These are phyloP conservation scores for Picea glauca DNA, from an alignment of 75 land plant genomes.

Conservation along the genomic window DNA sequence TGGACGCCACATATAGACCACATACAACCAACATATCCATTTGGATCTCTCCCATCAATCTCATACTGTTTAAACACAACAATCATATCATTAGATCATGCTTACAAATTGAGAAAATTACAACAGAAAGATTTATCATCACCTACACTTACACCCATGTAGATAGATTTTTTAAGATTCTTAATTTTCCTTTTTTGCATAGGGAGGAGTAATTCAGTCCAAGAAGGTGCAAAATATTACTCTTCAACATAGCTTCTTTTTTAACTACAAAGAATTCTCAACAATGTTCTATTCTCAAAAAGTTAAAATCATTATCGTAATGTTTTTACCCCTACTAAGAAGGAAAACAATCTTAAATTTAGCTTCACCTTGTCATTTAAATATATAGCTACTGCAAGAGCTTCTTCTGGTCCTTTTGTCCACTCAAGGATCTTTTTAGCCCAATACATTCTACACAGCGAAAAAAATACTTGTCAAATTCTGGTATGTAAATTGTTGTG, in stretches of 20 bases:
- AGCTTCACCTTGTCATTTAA: conserved; percentile 89
- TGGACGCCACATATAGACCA: conserved; percentile 99
- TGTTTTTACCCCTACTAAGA: not conserved
- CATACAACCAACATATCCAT: conserved; percentile 99
- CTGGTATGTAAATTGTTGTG: not conserved
- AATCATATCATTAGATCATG: not conserved
- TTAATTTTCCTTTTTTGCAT: not conserved
- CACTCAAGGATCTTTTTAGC: conserved; percentile 99
- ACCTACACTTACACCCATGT: not conserved
- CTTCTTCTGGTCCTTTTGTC: conserved; percentile 94
- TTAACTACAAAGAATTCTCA: not conserved
- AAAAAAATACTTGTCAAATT: not conserved
- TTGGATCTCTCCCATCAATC: conserved; percentile 99
- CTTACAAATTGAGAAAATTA: not conserved
- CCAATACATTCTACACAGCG: conserved; percentile 91
- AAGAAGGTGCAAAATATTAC: not conserved
- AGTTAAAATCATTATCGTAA: not conserved
- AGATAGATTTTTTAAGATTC: not conserved
- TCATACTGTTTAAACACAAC: conserved; percentile 67
- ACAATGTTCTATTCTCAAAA: not conserved
- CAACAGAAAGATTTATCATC: not conserved
- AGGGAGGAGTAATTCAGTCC: not conserved
- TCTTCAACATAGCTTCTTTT: not conserved
- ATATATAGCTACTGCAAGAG: conserved; percentile 81
- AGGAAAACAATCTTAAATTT: not conserved